Percentiles rank a stretch among this genome's conserved stretches.
phyloP scores from a whole-genome alignment of 225 moss, liverwort and hornwort genomes.

The Pleurozium schreberi region DNA sequence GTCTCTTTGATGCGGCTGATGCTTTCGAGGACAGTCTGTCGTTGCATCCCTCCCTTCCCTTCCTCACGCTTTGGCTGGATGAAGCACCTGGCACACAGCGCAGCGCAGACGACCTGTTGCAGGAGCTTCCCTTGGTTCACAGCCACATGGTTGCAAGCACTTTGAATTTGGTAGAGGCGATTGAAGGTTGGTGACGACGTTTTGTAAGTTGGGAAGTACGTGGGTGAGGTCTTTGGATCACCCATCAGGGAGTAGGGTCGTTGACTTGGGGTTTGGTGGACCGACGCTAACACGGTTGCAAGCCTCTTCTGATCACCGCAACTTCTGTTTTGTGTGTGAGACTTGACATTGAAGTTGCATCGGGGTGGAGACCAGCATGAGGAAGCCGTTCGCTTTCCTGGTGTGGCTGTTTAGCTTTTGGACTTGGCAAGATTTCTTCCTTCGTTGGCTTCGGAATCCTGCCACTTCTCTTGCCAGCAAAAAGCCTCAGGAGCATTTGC shows the following conservation, averaged over 20 bases:
- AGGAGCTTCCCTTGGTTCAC: background rate
- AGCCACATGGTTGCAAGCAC: background rate
- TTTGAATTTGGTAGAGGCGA: background rate
- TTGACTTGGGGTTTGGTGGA: background rate
- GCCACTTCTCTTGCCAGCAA: background rate
- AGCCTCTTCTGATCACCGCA: too few relatives aligned
- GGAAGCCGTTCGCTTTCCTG: background rate
- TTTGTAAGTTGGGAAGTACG: background rate
- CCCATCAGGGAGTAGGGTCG: background rate
- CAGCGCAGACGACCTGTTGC: background rate
- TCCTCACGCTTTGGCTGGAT: background rate
- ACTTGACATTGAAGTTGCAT: background rate
- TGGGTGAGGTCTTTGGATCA: background rate
- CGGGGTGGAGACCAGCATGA: background rate
- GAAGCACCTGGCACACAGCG: background rate
- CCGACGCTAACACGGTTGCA: background rate
- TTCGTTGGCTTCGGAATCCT: background rate
- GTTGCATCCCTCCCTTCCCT: background rate
- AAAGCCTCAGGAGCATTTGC: background rate
- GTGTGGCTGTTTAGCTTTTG: background rate
- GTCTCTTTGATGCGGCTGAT: background rate
- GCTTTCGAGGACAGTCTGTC: background rate
- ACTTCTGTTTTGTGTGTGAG: background rate
- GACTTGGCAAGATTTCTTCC: background rate
- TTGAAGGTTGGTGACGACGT: background rate